Evolutionary conservation across 495 filamentous ascomycete genomes (phyloP).

Genomic region (Venustampulla echinocandica): DNA sequence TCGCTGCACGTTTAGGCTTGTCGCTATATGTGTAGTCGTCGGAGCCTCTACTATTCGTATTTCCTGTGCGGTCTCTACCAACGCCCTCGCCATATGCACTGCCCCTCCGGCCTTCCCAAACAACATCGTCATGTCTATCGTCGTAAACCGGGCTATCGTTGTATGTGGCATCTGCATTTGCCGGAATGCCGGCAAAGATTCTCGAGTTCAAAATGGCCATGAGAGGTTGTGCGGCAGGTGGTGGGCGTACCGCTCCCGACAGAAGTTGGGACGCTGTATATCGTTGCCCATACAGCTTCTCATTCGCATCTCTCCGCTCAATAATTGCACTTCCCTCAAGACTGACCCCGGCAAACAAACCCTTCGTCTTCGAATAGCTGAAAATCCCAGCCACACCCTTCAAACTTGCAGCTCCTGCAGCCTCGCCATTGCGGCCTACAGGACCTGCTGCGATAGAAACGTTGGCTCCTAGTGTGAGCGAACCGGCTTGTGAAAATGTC

Average conservation of each 20-base stretch:
- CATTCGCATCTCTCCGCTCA: conserved; percentile 91
- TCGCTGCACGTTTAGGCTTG: conserved; percentile 56
- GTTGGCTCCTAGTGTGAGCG: conserved; percentile 87
- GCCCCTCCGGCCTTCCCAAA: conserved; percentile 82
- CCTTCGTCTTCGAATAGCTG: conserved; percentile 95
- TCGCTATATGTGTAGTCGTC: conserved; percentile 48
- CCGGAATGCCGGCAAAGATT: conserved; percentile 60
- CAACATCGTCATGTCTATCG: conserved; percentile 75
- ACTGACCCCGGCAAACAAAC: conserved; percentile 90
- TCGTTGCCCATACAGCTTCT: conserved; percentile 81
- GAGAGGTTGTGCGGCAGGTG: conserved; percentile 73
- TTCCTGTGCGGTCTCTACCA: conserved; percentile 48
- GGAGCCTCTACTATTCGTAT: conserved; percentile 27
- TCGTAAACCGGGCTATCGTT: conserved; percentile 94
- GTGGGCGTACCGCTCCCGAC: conserved; percentile 64
- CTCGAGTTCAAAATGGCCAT: conserved; percentile 77
- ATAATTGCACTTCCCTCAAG: conserved; percentile 85
- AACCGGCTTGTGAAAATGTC: conserved; percentile 88
- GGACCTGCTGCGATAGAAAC: conserved; percentile 93
- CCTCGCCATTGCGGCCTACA: conserved; percentile 89
- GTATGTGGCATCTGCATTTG: conserved; percentile 64
- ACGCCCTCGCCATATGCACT: conserved; percentile 68
- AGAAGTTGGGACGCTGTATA: conserved; percentile 79
- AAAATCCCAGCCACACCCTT: conserved; percentile 88
- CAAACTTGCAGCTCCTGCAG: conserved; percentile 85